Percentiles rank a stretch among this genome's conserved stretches.
Evolutionary conservation across 495 filamentous ascomycete species (phyloP).

Genomic region (Penicillium cosmopolitanum): DNA sequence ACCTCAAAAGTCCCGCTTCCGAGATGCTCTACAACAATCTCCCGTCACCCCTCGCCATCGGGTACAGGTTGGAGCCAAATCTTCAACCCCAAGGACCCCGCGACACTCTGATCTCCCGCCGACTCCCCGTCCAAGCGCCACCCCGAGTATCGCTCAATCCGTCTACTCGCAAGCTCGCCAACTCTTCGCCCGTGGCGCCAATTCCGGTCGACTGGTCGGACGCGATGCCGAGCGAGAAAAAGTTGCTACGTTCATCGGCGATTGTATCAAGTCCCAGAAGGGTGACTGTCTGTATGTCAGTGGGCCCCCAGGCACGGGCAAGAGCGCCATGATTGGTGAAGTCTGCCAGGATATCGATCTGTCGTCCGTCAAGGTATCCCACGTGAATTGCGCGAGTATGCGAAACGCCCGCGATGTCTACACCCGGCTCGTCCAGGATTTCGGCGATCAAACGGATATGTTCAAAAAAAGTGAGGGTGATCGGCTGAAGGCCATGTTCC

Average conservation of each 20-base stretch:
- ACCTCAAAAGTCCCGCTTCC: conserved; percentile 69
- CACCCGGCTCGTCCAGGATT: conserved; percentile 67
- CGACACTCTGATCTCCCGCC: conserved; percentile 54
- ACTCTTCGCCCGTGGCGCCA: conserved; percentile 77
- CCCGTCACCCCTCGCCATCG: conserved; percentile 73
- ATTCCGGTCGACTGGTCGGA: conserved; percentile 77
- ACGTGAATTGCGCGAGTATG: conserved; percentile 96
- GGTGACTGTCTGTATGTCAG: conserved; percentile 95
- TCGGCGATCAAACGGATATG: conserved; percentile 60
- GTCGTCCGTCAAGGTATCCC: conserved; percentile 62
- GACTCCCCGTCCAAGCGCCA: conserved; percentile 52
- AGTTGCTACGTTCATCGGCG: conserved; percentile 68
- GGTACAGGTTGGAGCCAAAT: conserved; percentile 62
- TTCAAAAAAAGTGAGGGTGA: conserved; percentile 58
- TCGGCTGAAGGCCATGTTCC: conserved; percentile 65
- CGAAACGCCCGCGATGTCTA: conserved; percentile 83
- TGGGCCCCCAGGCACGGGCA: conserved; percentile 93
- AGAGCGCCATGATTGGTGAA: conserved; percentile 88
- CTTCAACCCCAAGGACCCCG: conserved; percentile 65
- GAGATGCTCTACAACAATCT: conserved; percentile 64
- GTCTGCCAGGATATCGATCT: conserved; percentile 63
- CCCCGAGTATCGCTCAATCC: conserved; percentile 63
- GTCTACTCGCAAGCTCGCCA: conserved; percentile 88
- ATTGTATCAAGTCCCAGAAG: conserved; percentile 58
- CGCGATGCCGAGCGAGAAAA: conserved; percentile 78